phyloP scores from a whole-genome alignment of 2,329 filamentous ascomycete genomes.

The Cercospora berteroae region DNA sequence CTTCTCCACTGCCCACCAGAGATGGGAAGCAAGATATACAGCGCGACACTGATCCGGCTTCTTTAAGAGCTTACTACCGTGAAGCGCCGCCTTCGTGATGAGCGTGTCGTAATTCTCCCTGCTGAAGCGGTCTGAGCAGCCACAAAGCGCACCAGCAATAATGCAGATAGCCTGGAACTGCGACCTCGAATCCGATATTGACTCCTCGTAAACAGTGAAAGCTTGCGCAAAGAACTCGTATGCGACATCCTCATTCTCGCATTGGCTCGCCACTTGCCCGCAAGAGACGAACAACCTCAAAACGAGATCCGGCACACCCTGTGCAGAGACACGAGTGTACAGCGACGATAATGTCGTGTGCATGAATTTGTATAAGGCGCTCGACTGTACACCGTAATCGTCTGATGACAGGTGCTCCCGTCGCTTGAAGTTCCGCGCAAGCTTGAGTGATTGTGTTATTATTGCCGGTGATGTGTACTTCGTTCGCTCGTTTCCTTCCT shows the following conservation, averaged over 20 bases:
- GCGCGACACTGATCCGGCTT: slow-evolving; percentile 98
- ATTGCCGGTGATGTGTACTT: slow-evolving; percentile 93
- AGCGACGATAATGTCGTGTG: slow-evolving; percentile 83
- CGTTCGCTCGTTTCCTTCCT: slow-evolving; percentile 90
- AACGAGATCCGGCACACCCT: slow-evolving; percentile 80
- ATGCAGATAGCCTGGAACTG: slow-evolving; percentile 98
- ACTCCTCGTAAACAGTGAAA: slow-evolving; percentile 96
- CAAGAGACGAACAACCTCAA: slow-evolving; percentile 87
- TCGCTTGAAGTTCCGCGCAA: slow-evolving; percentile 83
- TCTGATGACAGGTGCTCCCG: slow-evolving; percentile 82
- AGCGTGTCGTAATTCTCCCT: slow-evolving; percentile 98
- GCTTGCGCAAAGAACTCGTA: slow-evolving; percentile 99
- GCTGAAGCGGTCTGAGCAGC: slow-evolving; percentile 76
- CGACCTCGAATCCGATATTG: slow-evolving; percentile 89
- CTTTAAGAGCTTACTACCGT: slow-evolving; percentile 93
- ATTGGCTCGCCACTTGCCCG: slow-evolving; percentile 88
- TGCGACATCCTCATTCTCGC: slow-evolving; percentile 88
- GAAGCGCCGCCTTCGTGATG: slow-evolving; percentile 95
- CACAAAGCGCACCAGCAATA: slow-evolving; percentile 83
- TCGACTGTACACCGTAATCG: slow-evolving; percentile 70
- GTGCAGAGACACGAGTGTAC: slow-evolving; percentile 71
- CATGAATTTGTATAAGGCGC: slow-evolving; percentile 91
- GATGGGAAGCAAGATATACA: slow-evolving; percentile 91
- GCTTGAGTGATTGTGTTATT: slow-evolving; percentile 83
- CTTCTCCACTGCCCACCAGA: slow-evolving; percentile 95